Percentiles rank a stretch among this genome's conserved stretches.
phyloP scores from a whole-genome alignment of 331 rosid genomes.

The Phaseolus coccineus region DNA sequence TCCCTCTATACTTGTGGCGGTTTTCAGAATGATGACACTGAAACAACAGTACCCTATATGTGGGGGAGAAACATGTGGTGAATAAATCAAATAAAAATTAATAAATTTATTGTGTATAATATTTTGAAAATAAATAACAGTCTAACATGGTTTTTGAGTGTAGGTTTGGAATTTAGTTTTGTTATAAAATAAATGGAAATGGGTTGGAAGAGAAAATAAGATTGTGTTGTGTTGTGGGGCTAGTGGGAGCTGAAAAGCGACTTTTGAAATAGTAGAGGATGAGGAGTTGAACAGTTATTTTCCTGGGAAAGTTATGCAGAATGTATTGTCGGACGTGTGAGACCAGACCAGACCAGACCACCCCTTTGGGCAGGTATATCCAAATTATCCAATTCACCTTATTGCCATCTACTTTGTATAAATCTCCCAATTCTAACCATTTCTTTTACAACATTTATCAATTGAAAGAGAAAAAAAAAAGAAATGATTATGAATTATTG shows the following conservation, averaged over 20 bases:
- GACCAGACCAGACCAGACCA: not conserved
- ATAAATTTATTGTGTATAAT: too few relatives aligned
- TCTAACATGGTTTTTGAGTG: too few relatives aligned
- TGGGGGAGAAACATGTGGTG: not conserved
- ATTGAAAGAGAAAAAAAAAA: too few relatives aligned
- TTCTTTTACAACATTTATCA: too few relatives aligned
- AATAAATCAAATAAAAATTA: too few relatives aligned
- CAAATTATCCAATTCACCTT: constrained; percentile 14
- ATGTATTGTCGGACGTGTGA: constrained; percentile 37
- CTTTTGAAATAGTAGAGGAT: constrained; percentile 31
- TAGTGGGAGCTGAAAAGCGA: not conserved
- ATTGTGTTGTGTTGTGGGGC: not conserved
- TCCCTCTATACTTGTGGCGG: not conserved
- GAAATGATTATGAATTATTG: too few relatives aligned
- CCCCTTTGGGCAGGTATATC: constrained; percentile 30
- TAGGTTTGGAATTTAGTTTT: too few relatives aligned
- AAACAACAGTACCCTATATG: not conserved
- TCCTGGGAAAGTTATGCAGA: constrained; percentile 43
- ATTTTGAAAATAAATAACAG: too few relatives aligned
- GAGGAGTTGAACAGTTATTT: constrained; percentile 38
- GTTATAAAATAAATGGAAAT: too few relatives aligned
- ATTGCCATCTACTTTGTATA: too few relatives aligned
- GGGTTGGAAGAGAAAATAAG: not conserved
- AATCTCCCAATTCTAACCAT: too few relatives aligned
- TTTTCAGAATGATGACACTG: not conserved